These are phyloP conservation scores for Rhinocladiella mackenziei DNA, from an alignment of 2,329 filamentous ascomycete species.

Conservation along the genomic window DNA sequence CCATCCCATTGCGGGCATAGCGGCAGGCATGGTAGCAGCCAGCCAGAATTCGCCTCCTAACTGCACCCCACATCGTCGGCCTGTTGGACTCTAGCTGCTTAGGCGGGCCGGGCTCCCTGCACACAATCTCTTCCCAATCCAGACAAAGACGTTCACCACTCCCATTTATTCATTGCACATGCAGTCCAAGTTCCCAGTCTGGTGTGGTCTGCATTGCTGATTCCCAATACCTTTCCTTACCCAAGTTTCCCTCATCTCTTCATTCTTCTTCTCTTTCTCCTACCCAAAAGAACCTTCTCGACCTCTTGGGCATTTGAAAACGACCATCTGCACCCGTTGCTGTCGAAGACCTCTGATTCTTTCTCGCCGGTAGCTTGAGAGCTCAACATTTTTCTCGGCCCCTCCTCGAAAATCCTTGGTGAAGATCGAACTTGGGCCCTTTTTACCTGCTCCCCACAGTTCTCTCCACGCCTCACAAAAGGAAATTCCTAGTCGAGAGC, in stretches of 20 bases:
- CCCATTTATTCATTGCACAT: no score
- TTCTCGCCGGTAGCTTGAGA: slow-evolving; percentile 13
- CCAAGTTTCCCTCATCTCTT: not conserved
- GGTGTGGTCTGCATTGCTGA: slow-evolving; percentile 6
- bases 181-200: slow-evolving; percentile 1
- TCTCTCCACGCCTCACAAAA: slow-evolving; percentile 3
- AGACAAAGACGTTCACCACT: no score
- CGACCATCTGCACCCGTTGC: not conserved
- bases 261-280: slow-evolving; percentile 5
- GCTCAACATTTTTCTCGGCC: slow-evolving; percentile 7
- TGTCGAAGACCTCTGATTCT: slow-evolving; percentile 6
- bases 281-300: not conserved
- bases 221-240: not conserved
- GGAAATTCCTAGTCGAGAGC: not conserved
- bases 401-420: not conserved
- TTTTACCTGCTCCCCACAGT: slow-evolving; percentile 1
- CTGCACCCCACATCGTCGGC: no score
- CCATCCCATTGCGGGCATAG: no score
- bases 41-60: no score
- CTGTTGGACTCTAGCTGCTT: no score
- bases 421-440: not conserved
- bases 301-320: not conserved
- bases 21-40: no score
- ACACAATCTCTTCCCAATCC: no score
- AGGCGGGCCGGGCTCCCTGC: not conserved